Evolutionary conservation across 2,329 filamentous ascomycete species (phyloP), one percentile per base, ranked within the genome.

Genomic region (Xenoacremonium recifei): DNA sequence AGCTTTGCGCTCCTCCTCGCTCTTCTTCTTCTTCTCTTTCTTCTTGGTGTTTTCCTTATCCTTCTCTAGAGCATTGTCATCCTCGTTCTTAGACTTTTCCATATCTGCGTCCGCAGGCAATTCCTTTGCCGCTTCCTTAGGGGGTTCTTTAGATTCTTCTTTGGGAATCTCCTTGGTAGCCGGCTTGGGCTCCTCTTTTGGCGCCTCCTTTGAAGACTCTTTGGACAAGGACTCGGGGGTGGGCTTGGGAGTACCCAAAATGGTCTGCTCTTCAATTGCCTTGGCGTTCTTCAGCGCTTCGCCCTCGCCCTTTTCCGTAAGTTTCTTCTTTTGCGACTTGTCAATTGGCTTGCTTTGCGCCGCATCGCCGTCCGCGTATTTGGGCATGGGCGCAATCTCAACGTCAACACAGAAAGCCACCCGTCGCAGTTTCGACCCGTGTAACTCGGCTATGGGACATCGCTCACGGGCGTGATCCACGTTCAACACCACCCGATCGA

Each of bases 341-440:
- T 78, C 77, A 32, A 69, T 67, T n/a, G 65, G 58, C 40, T 67
- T 71, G 5, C 44, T 50, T 35, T 31, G 38, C 21, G 40, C 62
- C 9, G 75, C 64, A 6, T 77, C 76, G 13, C 73, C 73, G 3
- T 93, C 87, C 12, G 72, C 68, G 54, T 95, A 93, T 54, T 81
- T 84, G 18, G 91, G 89, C 59, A 89, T 83, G 1, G 90, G 89
- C 3, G 92, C 92, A 59, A 99, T 95, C 64, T 99, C 93, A 4
- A 99, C 91, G 59, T 99, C 93, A 3, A 99, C 93, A 55, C 89
- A 96, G 60, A 99, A 99, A 0, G 92, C 87, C 1, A 99, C 93
- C 39, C 90, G 82, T 40, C 89, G 80, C 45, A 99, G 67, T 62
- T 93, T 96, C 36, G 81, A 80, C 57, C 85, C 81, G 51, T 90